Evolutionary conservation across 495 filamentous ascomycete genomes (phyloP).

Genomic region (Venustampulla echinocandica): DNA sequence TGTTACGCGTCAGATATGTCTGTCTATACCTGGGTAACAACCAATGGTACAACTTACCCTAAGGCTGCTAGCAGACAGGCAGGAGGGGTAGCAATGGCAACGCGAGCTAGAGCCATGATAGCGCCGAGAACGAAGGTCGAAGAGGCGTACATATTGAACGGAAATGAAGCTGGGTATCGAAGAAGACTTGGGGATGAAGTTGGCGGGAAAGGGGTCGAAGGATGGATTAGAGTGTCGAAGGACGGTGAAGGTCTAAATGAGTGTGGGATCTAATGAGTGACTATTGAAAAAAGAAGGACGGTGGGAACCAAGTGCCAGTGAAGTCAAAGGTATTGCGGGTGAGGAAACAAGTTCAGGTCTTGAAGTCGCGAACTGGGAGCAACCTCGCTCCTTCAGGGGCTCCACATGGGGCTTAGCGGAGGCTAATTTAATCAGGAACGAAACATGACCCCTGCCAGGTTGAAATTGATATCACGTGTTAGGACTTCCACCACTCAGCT

Average conservation of each 20-base stretch:
- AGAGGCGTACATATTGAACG: conserved; percentile 24
- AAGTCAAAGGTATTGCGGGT: conserved; percentile 3
- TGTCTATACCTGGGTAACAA: not conserved
- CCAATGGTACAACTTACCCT: not conserved
- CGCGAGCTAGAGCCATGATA: conserved; percentile 24
- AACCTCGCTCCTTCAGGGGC: not conserved
- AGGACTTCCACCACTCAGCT: too few relatives aligned
- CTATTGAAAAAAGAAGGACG: conserved; percentile 8
- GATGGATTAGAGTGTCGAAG: conserved; percentile 6
- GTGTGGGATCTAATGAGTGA: conserved; percentile 18
- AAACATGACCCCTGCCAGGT: not conserved
- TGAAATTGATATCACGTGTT: conserved; percentile 3
- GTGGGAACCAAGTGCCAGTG: conserved; percentile 3
- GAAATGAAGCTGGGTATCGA: conserved; percentile 12
- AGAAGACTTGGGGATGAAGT: not conserved
- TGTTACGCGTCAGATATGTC: conserved; percentile 4
- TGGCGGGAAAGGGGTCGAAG: not conserved
- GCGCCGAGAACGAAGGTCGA: conserved; percentile 24
- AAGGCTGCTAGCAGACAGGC: conserved; percentile 29
- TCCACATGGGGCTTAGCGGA: conserved; percentile 1
- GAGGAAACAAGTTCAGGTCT: not conserved
- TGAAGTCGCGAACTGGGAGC: conserved; percentile 1
- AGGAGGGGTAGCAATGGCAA: conserved; percentile 26
- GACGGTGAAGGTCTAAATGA: conserved; percentile 16
- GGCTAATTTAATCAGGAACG: conserved; percentile 8